These are phyloP conservation scores for Hansenula anomala DNA, from an alignment of 1,139 yeast genomes.

Conservation along the genomic window DNA sequence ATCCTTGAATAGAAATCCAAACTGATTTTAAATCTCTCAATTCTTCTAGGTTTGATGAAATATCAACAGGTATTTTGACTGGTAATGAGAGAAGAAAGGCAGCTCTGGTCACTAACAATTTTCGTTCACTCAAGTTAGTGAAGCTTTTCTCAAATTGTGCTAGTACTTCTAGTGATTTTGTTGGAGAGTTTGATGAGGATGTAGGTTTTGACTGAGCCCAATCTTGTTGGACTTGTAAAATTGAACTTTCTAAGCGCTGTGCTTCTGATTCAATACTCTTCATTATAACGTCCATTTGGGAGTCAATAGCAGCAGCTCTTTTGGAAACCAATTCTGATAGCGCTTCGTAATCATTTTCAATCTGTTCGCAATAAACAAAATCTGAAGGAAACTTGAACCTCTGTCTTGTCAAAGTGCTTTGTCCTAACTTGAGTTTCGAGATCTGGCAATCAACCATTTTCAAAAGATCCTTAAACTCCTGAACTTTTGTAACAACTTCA, in stretches of 20 bases:
- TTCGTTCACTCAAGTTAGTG: conserved; percentile 19
- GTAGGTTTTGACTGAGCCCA: conserved; percentile 54
- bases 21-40: conserved; percentile 53
- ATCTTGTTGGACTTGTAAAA: conserved; percentile 26
- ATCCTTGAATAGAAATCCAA: conserved; percentile 58
- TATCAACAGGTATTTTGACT: conserved; percentile 25
- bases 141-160: conserved; percentile 36
- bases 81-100: conserved; percentile 39
- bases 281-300: conserved; percentile 37
- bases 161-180: conserved; percentile 45
- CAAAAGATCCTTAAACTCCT: conserved; percentile 22
- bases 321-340: conserved; percentile 38
- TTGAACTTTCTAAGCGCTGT: conserved; percentile 32
- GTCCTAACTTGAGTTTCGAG: conserved; percentile 34
- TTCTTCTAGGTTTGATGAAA: conserved; percentile 41
- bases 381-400: conserved; percentile 45
- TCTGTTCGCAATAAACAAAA: conserved; percentile 64
- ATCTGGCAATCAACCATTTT: conserved; percentile 29
- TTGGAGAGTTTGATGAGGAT: conserved; percentile 40
- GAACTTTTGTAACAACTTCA: conserved; percentile 30
- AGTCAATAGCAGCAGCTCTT: conserved; percentile 36
- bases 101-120: conserved; percentile 34
- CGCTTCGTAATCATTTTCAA: conserved; percentile 46
- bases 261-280: conserved; percentile 41
- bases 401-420: conserved; percentile 38